Base-by-base conservation (phyloP, 768 basidiomycete genomes). In the Myochromella boudieri region DNA sequence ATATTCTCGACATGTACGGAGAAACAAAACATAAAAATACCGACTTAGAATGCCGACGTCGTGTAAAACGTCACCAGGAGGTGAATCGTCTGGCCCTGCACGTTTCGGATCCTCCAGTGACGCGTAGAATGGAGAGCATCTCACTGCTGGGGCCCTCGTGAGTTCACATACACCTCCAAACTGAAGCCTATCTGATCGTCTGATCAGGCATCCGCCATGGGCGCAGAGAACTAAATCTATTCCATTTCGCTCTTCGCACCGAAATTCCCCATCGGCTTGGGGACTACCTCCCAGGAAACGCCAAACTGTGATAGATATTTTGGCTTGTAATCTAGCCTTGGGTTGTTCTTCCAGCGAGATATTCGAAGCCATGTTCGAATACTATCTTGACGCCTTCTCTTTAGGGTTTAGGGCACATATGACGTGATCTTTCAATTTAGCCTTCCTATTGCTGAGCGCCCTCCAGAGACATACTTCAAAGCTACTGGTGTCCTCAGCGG, bases 341-440 rank as follows among this genome's bases (percentile, higher is more conserved):
- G n/a, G n/a, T n/a, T n/a, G n/a, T n/a, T n/a, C n/a, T n/a, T n/a
- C n/a, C n/a, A n/a, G n/a, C n/a, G n/a, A n/a, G n/a, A n/a, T n/a
- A n/a, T n/a, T n/a, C n/a, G n/a, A n/a, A n/a, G n/a, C n/a, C n/a
- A n/a, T n/a, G n/a, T n/a, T n/a, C n/a, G n/a, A n/a, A n/a, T n/a
- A n/a, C n/a, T n/a, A n/a, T n/a, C n/a, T n/a, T n/a, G n/a, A n/a
- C n/a, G n/a, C n/a, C n/a, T n/a, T n/a, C n/a, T n/a, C 40, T 27
- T 18, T 28, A 25, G 52, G 44, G 52, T 31, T 29, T 18, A 49
- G 52, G 48, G 52, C n/a, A n/a, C n/a, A n/a, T 44, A 52, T 55
- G 54, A 46, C 48, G 54, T 28, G 46, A 36, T 42, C 37, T n/a
- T 39, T 15, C 14, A n/a, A 18, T 24, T 28, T 29, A 33, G 31